Evolutionary conservation across 768 basidiomycete species (phyloP), one percentile per base, ranked within the genome.

Genomic region (Suillus luteus): DNA sequence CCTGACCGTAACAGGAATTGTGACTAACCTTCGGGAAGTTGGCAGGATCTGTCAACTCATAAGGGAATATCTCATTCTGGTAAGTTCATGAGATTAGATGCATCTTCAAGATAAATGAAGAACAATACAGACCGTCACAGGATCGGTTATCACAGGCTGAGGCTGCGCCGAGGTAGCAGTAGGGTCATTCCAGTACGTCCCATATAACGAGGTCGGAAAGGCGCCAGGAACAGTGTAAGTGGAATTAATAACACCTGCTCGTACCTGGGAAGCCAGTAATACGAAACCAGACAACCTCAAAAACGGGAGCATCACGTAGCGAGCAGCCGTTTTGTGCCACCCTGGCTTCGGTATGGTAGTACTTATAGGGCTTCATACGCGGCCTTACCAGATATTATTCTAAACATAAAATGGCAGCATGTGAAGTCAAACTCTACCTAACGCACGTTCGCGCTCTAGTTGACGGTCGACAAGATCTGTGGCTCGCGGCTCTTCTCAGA

Each of bases 121-220:
- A 72, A 65, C 67, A 65, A 43, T 15, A 70, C 77, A 49, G 55
- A 89, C 90, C 49, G 82, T 80, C 44, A 90, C 83, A 3, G 87
- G 86, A 71, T 91, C 89, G 35, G 88, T 84, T 48, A 91, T 81
- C 35, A 90, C 81, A 1, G 89, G 89, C 72, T 91, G 89, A 5
- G 85, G 85, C 72, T 91, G 90, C 1, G 80, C 84, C 27, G 83
- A 83, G 4, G 89, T 90, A 38, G 84, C 86, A 0, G 87, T 91
- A 10, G 89, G 87, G 66, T 82, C 74, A 70, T 91, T 91, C 78
- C 85, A 89, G 72, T 90, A 91, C 52, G 82, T 79, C 11, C 75
- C 72, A 69, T 84, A 90, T 27, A 81, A 75, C 2, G 86, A 82
- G 3, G 87, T 87, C 1, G 89, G 88, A 70, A 90, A 90, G 15